phyloP scores from a whole-genome alignment of 768 basidiomycete species.

The Suillus placidus region DNA sequence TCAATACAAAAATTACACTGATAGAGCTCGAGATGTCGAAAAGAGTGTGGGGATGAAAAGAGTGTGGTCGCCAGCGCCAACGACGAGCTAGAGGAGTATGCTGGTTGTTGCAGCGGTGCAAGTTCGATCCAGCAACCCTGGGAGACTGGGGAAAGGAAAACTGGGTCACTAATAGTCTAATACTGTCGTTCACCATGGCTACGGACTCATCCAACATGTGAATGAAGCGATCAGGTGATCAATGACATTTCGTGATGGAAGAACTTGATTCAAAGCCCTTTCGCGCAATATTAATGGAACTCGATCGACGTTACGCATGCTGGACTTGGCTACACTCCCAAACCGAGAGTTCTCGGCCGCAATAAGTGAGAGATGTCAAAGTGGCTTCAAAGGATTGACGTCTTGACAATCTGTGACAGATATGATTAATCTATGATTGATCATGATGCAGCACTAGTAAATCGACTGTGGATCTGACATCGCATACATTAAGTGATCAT shows the following conservation, averaged over 20 bases:
- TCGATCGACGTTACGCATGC: too few species aligned
- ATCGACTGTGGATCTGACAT: background rate
- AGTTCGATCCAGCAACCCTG: background rate
- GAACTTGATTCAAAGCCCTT: background rate
- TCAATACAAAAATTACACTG: slow-evolving; percentile 7
- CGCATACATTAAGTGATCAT: background rate
- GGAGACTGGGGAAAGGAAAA: background rate
- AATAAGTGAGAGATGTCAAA: background rate
- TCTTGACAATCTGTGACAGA: background rate
- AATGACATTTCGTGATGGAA: background rate
- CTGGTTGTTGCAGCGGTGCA: background rate
- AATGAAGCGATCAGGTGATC: background rate
- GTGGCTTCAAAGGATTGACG: background rate
- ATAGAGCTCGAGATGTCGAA: slow-evolving; percentile 3
- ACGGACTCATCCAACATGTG: background rate
- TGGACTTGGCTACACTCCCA: background rate
- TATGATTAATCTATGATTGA: background rate
- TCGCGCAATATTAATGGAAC: background rate
- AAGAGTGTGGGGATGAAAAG: slow-evolving; percentile 25
- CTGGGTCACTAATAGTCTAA: background rate
- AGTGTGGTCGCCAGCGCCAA: slow-evolving; percentile 21
- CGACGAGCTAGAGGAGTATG: slow-evolving; percentile 6
- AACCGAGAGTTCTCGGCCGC: background rate
- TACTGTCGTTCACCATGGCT: background rate
- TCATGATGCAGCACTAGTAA: background rate